Percentiles rank a stretch among this genome's conserved stretches.
Conservation (phyloP, 2,329 filamentous ascomycete species). For the Bretziella fagacearum region DNA sequence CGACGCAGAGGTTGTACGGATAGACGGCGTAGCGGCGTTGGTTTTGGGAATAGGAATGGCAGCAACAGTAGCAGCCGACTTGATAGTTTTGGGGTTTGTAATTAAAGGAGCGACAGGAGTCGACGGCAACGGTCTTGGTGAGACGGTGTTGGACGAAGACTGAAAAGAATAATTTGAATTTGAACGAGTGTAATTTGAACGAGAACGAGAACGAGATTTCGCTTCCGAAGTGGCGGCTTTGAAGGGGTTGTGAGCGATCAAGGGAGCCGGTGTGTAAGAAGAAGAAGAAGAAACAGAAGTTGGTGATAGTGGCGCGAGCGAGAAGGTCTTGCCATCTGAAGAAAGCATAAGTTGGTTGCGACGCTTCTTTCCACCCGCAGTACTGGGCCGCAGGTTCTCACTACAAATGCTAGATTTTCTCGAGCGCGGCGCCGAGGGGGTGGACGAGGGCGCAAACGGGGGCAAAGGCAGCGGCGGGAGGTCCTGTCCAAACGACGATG, state of each 20-base stretch:
- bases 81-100: neutral
- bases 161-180: constrained; percentile 3
- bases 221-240: constrained; percentile 2
- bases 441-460: constrained; percentile 7
- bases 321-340: constrained; percentile 40
- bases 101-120: constrained; percentile 1
- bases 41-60: constrained; percentile 6
- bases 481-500: constrained; percentile 7
- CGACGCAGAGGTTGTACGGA: constrained; percentile 11
- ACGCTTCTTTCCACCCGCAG: constrained; percentile 16
- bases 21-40: constrained; percentile 5
- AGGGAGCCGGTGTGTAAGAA: constrained; percentile 15
- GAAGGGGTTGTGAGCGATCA: constrained; percentile 12
- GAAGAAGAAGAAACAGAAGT: constrained; percentile 13
- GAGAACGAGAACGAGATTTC: neutral
- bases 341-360: constrained; percentile 34
- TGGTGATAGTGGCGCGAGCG: constrained; percentile 24
- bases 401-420: constrained; percentile 6
- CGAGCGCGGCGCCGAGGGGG: neutral
- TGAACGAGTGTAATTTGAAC: constrained; percentile 9
- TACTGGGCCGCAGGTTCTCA: constrained; percentile 9
- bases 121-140: constrained; percentile 11
- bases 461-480: constrained; percentile 4
- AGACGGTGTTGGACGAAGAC: constrained; percentile 5
- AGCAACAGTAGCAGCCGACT: constrained; percentile 8